phyloP scores from a whole-genome alignment of 2,329 filamentous ascomycete genomes.

The Aspergillus puulaauensis region DNA sequence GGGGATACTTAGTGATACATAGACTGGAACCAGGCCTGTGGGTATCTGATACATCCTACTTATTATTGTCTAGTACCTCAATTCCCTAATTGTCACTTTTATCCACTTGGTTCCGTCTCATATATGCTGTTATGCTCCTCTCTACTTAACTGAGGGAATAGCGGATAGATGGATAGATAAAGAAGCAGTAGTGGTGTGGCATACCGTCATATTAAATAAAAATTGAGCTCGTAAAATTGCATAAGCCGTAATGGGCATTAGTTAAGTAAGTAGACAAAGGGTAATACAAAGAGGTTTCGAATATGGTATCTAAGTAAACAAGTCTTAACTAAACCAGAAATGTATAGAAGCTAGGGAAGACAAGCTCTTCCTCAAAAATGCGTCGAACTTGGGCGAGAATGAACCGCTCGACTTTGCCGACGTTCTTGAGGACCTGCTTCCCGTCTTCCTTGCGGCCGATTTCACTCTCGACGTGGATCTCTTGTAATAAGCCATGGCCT shows the following conservation, averaged over 20 bases:
- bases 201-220: neutral
- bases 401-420: slow-evolving; percentile 97
- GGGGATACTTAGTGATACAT: neutral
- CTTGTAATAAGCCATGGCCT: slow-evolving; percentile 73
- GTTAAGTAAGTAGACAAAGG: neutral
- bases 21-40: neutral
- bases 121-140: neutral
- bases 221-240: neutral
- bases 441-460: slow-evolving; percentile 89
- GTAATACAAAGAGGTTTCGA: neutral
- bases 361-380: slow-evolving; percentile 98
- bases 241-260: neutral
- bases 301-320: neutral
- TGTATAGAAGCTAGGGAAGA: slow-evolving; percentile 98
- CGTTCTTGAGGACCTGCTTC: slow-evolving; percentile 95
- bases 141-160: neutral
- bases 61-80: neutral
- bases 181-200: no score
- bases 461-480: slow-evolving; percentile 95
- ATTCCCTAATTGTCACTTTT: neutral
- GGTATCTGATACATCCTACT: neutral
- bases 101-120: neutral
- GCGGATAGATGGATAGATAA: no score
- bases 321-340: slow-evolving; percentile 6
- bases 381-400: slow-evolving; percentile 92